Base-by-base conservation (phyloP, 371 early-diverging fungal species). In the Blyttiomyces sp. region DNA sequence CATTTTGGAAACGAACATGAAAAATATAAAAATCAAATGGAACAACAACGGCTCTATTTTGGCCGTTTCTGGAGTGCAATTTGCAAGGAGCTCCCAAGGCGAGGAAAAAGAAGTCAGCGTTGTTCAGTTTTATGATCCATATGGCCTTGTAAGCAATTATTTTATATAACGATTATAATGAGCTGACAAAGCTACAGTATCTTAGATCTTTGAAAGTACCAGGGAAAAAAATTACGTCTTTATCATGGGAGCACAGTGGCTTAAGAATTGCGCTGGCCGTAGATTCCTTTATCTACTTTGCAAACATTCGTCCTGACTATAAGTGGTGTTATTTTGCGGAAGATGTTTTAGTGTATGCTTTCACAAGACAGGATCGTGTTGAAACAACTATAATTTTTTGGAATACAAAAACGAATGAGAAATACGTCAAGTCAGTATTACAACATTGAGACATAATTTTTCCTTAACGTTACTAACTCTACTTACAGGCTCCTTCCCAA, bases 201-300 rank as follows among this genome's bases (percentile, higher is more conserved):
- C 50, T 81, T 17, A 69, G 83, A 6, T 78, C 73, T 0, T 64
- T 83, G 34, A 81, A 77, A 68, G 79, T 83, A 0, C 83, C 83
- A 0, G 83, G 83, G 9, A 74, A 71, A 61, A 61, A 53, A 39
- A 72, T 83, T 4, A 59, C 68, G 7, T 68, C 73, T 4, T 43
- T 83, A 0, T 73, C 80, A 19, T 83, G 83, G 83, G 83, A 83
- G 39, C 55, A 73, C 43, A 64, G 59, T 28, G 76, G 80, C 2
- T 48, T 77, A n/a, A 60, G 77, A 6, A 67, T 83, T 21, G 78
- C 83, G 11, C 57, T 81, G 2, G 77, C 81, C 0, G 77, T 83
- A 32, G 83, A 83, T 49, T 75, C 75, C 4, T 76, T 76, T 57
- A 76, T 83, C n/a, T 83, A 75, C 68, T 81, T 83, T 63, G 80